Conservation (phyloP, 495 filamentous ascomycete genomes). For the Usnea hakonensis region DNA sequence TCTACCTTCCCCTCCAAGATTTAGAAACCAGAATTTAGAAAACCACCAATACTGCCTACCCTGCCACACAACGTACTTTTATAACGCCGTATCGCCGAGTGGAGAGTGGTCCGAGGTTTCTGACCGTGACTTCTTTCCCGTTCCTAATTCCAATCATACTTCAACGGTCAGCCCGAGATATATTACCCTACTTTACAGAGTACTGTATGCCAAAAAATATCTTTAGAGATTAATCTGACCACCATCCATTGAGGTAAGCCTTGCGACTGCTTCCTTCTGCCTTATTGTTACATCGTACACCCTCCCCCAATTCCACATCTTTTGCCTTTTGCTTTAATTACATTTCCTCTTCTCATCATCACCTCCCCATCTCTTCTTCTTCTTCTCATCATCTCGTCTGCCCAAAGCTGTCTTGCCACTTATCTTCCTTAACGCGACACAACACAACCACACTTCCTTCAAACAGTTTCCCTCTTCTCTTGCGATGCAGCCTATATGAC, state of each 20-base stretch:
- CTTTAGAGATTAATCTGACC: constrained; percentile 8
- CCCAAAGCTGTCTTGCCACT: background rate
- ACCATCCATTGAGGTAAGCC: constrained; percentile 7
- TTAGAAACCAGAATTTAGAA: no score
- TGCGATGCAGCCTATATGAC: background rate
- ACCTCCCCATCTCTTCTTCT: no score
- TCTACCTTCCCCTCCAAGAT: background rate
- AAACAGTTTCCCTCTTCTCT: background rate
- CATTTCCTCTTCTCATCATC: no score
- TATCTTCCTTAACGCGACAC: background rate
- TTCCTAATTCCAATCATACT: background rate
- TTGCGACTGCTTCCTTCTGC: constrained; percentile 8
- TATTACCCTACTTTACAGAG: no score
- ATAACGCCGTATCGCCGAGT: background rate
- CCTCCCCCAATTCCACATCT: background rate
- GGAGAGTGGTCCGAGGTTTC: constrained; percentile 1
- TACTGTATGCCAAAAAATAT: constrained; percentile 2
- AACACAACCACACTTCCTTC: background rate
- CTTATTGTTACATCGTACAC: background rate
- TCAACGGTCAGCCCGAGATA: constrained; percentile 1
- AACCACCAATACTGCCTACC: background rate
- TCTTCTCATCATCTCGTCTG: background rate
- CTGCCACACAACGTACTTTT: background rate
- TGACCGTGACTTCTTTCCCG: background rate
- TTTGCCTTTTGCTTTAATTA: background rate